Base-by-base conservation (phyloP, 306 rosid species). In the Quercus parvula region DNA sequence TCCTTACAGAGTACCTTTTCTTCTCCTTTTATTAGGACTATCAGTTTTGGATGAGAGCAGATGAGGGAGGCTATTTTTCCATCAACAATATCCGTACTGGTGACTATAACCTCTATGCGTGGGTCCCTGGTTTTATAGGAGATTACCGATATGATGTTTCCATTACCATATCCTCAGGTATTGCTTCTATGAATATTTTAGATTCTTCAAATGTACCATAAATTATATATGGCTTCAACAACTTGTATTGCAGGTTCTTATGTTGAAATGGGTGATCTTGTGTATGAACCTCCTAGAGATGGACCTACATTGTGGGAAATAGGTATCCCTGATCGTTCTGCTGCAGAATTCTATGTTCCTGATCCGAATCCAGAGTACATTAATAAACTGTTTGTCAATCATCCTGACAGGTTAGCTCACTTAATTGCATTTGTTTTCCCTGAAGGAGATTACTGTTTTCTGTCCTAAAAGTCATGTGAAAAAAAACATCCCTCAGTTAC, bases 291-390 rank as follows among this genome's bases (percentile, higher is more conserved):
- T 8, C 97, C 91, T 51, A 91, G 99, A 87, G 88, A 87, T 78
- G 99, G 97, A 4, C 91, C 97, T 19, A 95, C 99, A 59, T 76
- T 91, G 73, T 94, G 99, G 99, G 99, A 94, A 91, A 94, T 94
- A 72, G 98, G 98, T 56, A 77, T 89, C 75, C 99, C 99, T 20
- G 95, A 95, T 84, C 97, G 98, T 30, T 81, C 97, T 15, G 98
- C 99, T 44, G 89, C 90, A 31, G 97, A 92, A 75, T 92, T 95
- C 83, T 92, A 83, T 74, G 85, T 91, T 73, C 98, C 97, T 15
- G 94, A 91, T 82, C 97, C 99, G 20, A 84, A 91, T 78, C 97
- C 95, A 24, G 87, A 74, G 70, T 89, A 89, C 59, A 81, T 90
- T 77, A 95, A 95, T 83, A 90, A 89, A 75, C 89, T 95, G 70